Evolutionary conservation across 352 stramenopile species (phyloP).

Genomic region (Globisporangium yorkense): DNA sequence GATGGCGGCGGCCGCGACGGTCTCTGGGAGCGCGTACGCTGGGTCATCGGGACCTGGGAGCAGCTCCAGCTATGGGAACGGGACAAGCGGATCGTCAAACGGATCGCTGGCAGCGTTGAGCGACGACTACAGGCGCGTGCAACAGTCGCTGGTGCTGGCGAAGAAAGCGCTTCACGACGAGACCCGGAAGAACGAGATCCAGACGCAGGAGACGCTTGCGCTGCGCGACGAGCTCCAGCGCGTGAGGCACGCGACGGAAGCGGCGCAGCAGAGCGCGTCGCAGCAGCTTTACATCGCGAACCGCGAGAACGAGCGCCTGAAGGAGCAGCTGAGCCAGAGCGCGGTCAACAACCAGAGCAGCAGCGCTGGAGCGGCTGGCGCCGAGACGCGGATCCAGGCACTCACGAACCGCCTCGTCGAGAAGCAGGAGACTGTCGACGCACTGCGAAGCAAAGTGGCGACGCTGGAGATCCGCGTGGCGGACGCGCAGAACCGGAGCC

Average conservation of each 20-base stretch:
- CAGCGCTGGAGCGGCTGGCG: slow-evolving; percentile 20
- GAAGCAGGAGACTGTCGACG: slow-evolving; percentile 78
- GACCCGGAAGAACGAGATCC: slow-evolving; percentile 50
- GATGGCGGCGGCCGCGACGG: background rate
- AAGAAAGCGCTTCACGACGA: slow-evolving; percentile 81
- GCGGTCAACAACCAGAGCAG: slow-evolving; percentile 15
- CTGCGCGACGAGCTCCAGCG: slow-evolving; percentile 48
- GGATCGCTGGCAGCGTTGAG: slow-evolving; percentile 23
- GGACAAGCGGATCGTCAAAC: slow-evolving; percentile 3
- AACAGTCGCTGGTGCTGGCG: slow-evolving; percentile 56
- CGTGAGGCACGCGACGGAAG: slow-evolving; percentile 35
- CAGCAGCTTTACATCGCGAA: slow-evolving; percentile 30
- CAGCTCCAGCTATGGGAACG: slow-evolving; percentile 5
- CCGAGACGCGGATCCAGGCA: slow-evolving; percentile 62
- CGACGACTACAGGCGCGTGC: slow-evolving; percentile 54
- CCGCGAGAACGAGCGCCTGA: slow-evolving; percentile 41
- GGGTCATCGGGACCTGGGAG: background rate
- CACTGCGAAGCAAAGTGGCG: slow-evolving; percentile 51
- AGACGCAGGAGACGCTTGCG: slow-evolving; percentile 57
- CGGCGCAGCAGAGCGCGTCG: slow-evolving; percentile 26
- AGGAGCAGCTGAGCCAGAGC: slow-evolving; percentile 34
- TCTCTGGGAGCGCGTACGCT: background rate
- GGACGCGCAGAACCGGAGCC: slow-evolving; percentile 36
- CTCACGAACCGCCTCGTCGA: slow-evolving; percentile 78
- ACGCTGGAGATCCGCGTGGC: slow-evolving; percentile 68